Evolutionary conservation across 306 rosid genomes (phyloP), one percentile per base, ranked within the genome.

Genomic region (Medicago lupulina): DNA sequence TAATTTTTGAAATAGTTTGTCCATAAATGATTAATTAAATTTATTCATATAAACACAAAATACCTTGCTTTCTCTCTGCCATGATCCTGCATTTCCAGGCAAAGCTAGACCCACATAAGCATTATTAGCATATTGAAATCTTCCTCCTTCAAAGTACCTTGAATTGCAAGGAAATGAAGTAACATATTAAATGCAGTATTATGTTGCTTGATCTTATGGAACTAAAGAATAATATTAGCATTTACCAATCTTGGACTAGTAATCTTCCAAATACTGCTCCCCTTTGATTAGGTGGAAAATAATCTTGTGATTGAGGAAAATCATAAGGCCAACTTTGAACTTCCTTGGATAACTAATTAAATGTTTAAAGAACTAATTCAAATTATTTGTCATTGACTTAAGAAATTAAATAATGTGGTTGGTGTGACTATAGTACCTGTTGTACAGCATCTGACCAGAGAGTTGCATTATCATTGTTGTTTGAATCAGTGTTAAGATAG

Each of bases 41-140:
- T 31, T 31, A 31, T 31, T 31, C 36, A 31, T 3, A 31, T 5
- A 31, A 7, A 34, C 38, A 34, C 7, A 34, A 18, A 6, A 15
- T 79, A 90, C 98, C 87, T 91, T 91, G 88, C 88, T 87, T 82
- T 93, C 98, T 66, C 4, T 85, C 71, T 93, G 92, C 98, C 97
- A 93, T 53, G 98, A 93, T 67, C 98, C 98, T 0, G 70, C 77
- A 13, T 79, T 73, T 70, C 98, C 97, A 0, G 96, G 92, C 34
- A 85, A 75, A 36, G 98, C 97, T 16, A 93, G 76, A 47, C 98
- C 98, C 62, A 91, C 77, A 77, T 83, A 84, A 31, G 97, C 92
- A 74, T 60, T 34, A 34, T 34, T 66, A 21, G 79, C 44, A 17
- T 11, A 60, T 41, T 50, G 67, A 44, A 66, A 13, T 68, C 38